These are phyloP conservation scores for Protomyces macrosporus DNA, from an alignment of 1,139 yeast genomes.

Conservation along the genomic window DNA sequence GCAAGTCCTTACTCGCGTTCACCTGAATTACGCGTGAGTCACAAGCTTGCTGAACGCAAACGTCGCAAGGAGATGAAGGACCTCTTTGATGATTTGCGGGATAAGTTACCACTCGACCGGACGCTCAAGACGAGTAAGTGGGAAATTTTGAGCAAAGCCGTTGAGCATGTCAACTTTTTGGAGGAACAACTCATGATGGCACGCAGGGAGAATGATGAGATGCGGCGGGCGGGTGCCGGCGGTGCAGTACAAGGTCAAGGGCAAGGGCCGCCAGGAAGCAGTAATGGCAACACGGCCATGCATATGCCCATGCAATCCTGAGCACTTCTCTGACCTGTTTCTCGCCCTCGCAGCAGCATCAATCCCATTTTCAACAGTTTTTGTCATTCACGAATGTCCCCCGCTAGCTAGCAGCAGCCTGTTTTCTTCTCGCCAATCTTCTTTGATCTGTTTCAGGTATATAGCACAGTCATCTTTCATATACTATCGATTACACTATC, in stretches of 20 bases:
- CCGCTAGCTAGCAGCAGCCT: no score
- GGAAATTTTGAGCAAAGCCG: constrained; percentile 33
- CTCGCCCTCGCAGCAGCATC: no score
- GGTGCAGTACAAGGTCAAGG: neutral
- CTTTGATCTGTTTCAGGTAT: neutral
- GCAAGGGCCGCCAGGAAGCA: neutral
- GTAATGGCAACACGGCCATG: neutral
- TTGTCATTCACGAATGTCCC: no score
- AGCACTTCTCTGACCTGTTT: neutral
- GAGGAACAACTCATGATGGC: constrained; percentile 13
- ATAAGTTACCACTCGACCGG: constrained; percentile 33
- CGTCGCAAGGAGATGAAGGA: constrained; percentile 34
- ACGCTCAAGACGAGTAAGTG: constrained; percentile 34
- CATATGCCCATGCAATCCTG: neutral
- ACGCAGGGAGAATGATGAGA: constrained; percentile 15
- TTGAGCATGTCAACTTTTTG: constrained; percentile 14
- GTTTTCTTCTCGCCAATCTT: no score
- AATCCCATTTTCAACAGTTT: no score
- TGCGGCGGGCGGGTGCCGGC: constrained; percentile 1
- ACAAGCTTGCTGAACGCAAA: constrained; percentile 34
- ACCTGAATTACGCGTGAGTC: constrained; percentile 34
- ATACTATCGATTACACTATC: neutral
- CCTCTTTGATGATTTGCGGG: constrained; percentile 32
- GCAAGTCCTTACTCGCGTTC: constrained; percentile 32
- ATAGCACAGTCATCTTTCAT: neutral